These are phyloP conservation scores for Diutina siamensis DNA, from an alignment of 1,139 yeast genomes.

Conservation along the genomic window DNA sequence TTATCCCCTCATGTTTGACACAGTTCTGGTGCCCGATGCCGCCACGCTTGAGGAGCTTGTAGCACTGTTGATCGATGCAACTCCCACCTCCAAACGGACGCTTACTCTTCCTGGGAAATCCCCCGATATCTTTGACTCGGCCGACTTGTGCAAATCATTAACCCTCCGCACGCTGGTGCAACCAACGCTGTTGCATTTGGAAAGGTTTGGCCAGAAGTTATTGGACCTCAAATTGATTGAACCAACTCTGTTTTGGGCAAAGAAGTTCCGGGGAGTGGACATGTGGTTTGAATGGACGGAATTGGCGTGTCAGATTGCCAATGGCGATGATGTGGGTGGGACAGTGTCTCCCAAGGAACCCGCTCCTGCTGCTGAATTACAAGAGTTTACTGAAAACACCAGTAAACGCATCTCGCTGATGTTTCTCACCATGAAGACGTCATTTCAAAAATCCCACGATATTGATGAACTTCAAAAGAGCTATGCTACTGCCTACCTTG, in stretches of 20 bases:
- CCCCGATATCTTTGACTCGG: conserved; percentile 30
- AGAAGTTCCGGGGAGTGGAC: conserved; percentile 30
- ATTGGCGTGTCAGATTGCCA: conserved; percentile 15
- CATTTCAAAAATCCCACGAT: conserved; percentile 23
- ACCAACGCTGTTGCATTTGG: conserved; percentile 29
- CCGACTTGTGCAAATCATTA: conserved; percentile 23
- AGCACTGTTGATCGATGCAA: conserved; percentile 15
- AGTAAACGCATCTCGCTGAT: conserved; percentile 17
- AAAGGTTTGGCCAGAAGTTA: conserved; percentile 32
- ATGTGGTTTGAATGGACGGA: conserved; percentile 42
- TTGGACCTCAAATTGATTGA: conserved; percentile 24
- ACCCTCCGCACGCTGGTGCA: conserved; percentile 19
- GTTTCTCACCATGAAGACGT: conserved; percentile 17
- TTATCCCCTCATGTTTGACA: conserved; percentile 9
- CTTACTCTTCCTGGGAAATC: conserved; percentile 33
- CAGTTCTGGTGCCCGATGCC: conserved; percentile 8
- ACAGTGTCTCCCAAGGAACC: conserved; percentile 8
- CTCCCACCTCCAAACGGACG: conserved; percentile 21
- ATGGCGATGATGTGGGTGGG: neutral
- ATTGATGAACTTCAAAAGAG: conserved; percentile 21
- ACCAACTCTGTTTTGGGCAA: conserved; percentile 23
- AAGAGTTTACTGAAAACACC: conserved; percentile 15
- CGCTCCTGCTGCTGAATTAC: conserved; percentile 14
- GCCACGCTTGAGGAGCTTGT: conserved; percentile 17
- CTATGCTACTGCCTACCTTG: conserved; percentile 23